phyloP scores from a whole-genome alignment of 169 alveolate genomes.

The Plasmodium vivax region DNA sequence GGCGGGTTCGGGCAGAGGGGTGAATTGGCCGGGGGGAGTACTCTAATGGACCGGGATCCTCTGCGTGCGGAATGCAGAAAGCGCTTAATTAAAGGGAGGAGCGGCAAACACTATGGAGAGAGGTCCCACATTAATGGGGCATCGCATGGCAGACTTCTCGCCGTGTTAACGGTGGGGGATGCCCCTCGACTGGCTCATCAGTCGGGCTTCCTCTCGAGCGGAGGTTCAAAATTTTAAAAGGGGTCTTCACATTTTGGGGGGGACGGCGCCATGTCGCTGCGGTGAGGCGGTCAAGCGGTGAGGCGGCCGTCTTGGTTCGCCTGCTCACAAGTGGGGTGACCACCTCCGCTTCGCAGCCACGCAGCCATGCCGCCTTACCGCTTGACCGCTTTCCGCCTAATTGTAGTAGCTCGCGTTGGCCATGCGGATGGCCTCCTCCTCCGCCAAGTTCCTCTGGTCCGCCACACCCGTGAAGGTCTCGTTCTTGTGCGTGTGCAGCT shows the following conservation, averaged over 20 bases:
- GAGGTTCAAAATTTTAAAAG: neutral
- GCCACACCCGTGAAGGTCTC: conserved; percentile 51
- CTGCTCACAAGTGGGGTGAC: neutral
- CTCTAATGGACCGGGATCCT: neutral
- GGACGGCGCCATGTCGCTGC: neutral
- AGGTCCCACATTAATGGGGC: neutral
- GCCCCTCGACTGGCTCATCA: neutral
- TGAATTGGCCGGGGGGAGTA: neutral
- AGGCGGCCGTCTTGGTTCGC: neutral
- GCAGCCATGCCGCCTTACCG: too few species aligned
- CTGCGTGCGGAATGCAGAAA: neutral
- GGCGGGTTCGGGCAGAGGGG: neutral
- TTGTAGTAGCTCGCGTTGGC: conserved; percentile 64
- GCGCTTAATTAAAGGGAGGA: neutral
- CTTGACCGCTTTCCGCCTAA: neutral
- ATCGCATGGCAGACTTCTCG: neutral
- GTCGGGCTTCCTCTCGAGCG: neutral
- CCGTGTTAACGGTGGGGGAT: neutral
- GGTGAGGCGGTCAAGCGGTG: too few species aligned
- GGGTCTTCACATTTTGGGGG: neutral
- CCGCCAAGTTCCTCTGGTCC: conserved; percentile 49
- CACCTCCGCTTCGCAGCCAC: too few species aligned
- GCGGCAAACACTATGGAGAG: neutral
- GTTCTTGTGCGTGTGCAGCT: conserved; percentile 27
- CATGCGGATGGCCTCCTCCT: conserved; percentile 41